Percentiles rank a stretch among this genome's conserved stretches.
Conservation (phyloP, 2,329 filamentous ascomycete genomes). For the Verticillium tricorpus region DNA sequence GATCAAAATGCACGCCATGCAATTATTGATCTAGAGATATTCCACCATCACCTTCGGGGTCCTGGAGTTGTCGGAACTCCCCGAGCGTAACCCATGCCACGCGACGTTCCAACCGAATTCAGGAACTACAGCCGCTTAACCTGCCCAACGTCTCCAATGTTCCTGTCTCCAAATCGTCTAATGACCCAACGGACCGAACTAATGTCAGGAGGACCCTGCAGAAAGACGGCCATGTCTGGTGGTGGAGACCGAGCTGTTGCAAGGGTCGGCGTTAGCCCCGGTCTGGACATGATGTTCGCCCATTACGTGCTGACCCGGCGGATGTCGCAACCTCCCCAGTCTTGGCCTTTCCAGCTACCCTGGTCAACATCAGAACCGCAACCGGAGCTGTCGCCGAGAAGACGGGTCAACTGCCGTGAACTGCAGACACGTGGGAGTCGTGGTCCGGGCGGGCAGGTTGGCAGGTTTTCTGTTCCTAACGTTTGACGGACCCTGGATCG, state of each 20-base stretch:
- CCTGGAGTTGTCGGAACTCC: no score
- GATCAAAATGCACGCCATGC: no score
- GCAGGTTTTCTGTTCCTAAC: not conserved
- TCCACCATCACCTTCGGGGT: no score
- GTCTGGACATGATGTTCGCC: not conserved
- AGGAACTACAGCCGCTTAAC: no score
- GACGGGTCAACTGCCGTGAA: not conserved
- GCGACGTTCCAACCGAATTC: no score
- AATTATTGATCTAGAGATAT: no score
- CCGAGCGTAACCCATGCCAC: no score
- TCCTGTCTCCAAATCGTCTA: no score
- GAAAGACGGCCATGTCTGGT: not conserved
- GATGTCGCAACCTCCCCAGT: slow-evolving; percentile 1
- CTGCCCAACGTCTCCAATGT: no score
- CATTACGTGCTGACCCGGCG: slow-evolving; percentile 1
- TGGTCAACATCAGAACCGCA: not conserved
- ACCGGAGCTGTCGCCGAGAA: not conserved
- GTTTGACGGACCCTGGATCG: not conserved
- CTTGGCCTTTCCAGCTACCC: not conserved
- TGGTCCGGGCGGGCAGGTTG: not conserved
- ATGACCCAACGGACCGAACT: not conserved
- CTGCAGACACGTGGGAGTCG: not conserved
- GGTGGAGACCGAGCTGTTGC: not conserved
- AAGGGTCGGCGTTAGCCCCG: not conserved
- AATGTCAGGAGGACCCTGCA: not conserved